Base-by-base conservation (phyloP, 129 eudicot species). In the Rutidosis leptorrhynchoides region DNA sequence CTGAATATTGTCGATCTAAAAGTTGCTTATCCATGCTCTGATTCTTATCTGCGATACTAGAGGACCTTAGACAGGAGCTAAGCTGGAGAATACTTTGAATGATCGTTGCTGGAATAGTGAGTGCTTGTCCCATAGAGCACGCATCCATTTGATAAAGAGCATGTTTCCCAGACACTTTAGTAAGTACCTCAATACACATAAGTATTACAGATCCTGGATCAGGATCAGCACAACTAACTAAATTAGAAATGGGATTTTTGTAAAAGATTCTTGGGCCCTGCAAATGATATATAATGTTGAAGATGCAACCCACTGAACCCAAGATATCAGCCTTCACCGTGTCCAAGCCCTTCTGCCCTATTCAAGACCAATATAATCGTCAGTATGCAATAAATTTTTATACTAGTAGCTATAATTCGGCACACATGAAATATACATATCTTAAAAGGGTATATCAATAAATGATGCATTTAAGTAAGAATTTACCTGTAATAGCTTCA, bases 181-280 rank as follows among this genome's bases (percentile, higher is more conserved):
- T 80, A 62, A 92, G 80, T 32, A 88, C 83, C 49, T 85, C 95
- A 33, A 92, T 77, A 68, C 88, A 88, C 98, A 88, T 88, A 74
- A 83, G 85, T 72, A 80, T 64, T 20, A 85, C 87, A 2, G 95
- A 83, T 40, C 98, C 98, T 24, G 96, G 68, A 84, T 92, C 96
- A 40, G 98, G 96, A 62, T 60, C 64, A 24, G 49, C 62, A 67
- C 27, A 61, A 49, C 70, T 53, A 45, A 35, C 59, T 56, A 58
- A 49, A 71, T 12, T 19, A 23, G 67, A 71, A 57, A 42, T 62
- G 24, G 53, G 73, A 29, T 56, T 27, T 48, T 33, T 67, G 69
- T 52, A 71, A 78, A 92, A 92, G 54, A 92, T 58, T 29, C 20
- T 12, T 8, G 91, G 80, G 30, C 91, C 88, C 72, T 83, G 89